phyloP scores from a whole-genome alignment of 805 yeast species.

The Wickerhamomyces strasburgensis region DNA sequence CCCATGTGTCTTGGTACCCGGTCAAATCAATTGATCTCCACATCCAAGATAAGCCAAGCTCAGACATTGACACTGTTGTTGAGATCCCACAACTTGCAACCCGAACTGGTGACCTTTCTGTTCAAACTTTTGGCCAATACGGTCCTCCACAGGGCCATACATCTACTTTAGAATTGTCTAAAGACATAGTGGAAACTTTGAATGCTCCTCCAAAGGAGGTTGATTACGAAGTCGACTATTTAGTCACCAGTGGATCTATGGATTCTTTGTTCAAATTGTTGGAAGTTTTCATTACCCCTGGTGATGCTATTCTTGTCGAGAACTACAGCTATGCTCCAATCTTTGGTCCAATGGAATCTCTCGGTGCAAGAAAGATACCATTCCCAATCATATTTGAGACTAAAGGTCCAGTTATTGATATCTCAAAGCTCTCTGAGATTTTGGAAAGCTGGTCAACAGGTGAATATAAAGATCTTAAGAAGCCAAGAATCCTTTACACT shows the following conservation, averaged over 20 bases:
- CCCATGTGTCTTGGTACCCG: conserved; percentile 6
- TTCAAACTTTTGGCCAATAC: conserved; percentile 8
- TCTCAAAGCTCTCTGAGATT: conserved; percentile 41
- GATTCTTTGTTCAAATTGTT: conserved; percentile 49
- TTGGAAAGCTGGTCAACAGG: conserved; percentile 39
- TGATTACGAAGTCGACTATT: conserved; percentile 24
- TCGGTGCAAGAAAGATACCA: conserved; percentile 33
- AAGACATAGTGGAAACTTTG: conserved; percentile 34
- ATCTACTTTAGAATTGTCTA: conserved; percentile 57
- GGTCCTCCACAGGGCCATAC: conserved; percentile 48
- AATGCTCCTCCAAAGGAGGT: conserved; percentile 36
- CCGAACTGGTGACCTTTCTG: not conserved
- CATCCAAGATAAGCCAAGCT: conserved; percentile 5
- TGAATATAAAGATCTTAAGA: conserved; percentile 39
- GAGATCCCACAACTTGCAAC: conserved; percentile 1
- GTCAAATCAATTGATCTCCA: conserved; percentile 10
- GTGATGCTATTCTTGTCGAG: conserved; percentile 55
- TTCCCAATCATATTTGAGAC: conserved; percentile 35
- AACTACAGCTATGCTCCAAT: conserved; percentile 65
- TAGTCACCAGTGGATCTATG: conserved; percentile 47
- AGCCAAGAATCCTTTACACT: conserved; percentile 56
- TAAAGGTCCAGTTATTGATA: conserved; percentile 32
- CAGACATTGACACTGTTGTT: conserved; percentile 2
- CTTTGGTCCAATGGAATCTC: conserved; percentile 32
- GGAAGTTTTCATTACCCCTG: conserved; percentile 44